Base-by-base conservation (phyloP, 208 protist species). In the Porcisia deanei region DNA sequence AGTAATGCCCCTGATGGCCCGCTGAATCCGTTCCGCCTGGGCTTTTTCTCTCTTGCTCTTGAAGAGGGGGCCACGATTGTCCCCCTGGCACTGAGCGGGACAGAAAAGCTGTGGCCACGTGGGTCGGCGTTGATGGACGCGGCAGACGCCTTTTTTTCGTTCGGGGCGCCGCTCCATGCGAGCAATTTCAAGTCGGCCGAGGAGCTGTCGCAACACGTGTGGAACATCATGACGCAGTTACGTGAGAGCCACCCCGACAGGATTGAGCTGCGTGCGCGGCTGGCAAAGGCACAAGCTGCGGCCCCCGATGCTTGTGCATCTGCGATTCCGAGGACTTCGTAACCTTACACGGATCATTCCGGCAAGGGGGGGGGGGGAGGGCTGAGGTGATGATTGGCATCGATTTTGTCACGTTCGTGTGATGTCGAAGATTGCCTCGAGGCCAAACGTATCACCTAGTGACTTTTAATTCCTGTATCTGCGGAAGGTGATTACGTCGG, bases 41-140 rank as follows among this genome's bases (percentile, higher is more conserved):
- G 94, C 53, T 96, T 96, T 85, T 97, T 96, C 73, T 79, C 65
- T 41, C 82, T 96, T 2, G 91, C 91, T 12, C 59, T 94, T 8
- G 88, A 97, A 49, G 91, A 96, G 79, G 86, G 74, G 10, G 94
- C 89, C 47, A 82, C 82, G 22, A 94, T 97, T 73, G 83, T 97
- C 37, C 94, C 94, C 9, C 73, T 97, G 5, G 94, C 87, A 34
- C 81, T 96, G 41, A 94, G 87, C 69, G 91, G 94, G 12, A 91
- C 91, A 63, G 85, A 96, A 54, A 77, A 84, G 41, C 84, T 94
- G 75, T 97, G 94, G 91, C 88, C 91, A 20, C 81, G 61, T 25
- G 71, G 82, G 53, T 88, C 86, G 3, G n/a, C 63, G 5, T 47
- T 89, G 53, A 87, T 97, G 81, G 83, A 92, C 71, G 47, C 57